A percentile compares a stretch with the other conserved stretches of the same genome.
Evolutionary conservation across 1,139 yeast genomes (phyloP).

Genomic region (Hyphopichia fennica): DNA sequence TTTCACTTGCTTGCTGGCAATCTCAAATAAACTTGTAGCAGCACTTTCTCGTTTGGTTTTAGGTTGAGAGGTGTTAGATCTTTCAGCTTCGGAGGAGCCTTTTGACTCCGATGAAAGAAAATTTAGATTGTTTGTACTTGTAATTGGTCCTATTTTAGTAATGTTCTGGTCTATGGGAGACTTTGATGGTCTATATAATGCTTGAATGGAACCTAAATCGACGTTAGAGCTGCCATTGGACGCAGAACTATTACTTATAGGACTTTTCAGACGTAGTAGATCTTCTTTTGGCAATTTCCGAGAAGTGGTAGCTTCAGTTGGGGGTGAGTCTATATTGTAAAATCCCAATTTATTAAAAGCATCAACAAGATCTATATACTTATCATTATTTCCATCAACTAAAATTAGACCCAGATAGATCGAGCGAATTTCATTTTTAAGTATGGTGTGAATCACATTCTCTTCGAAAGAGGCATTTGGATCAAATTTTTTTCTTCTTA

Average conservation of each 20-base stretch:
- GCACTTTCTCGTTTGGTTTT: background rate
- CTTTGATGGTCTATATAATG: background rate
- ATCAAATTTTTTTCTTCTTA: background rate
- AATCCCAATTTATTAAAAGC: slow-evolving; percentile 1
- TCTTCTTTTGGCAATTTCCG: background rate
- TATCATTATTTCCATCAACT: background rate
- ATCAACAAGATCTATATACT: background rate
- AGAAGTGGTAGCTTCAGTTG: background rate
- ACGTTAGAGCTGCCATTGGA: background rate
- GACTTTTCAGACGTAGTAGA: background rate
- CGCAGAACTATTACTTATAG: background rate
- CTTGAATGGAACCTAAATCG: background rate
- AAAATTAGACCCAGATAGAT: slow-evolving; percentile 1
- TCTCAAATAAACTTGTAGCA: slow-evolving; percentile 3
- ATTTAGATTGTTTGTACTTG: slow-evolving; percentile 5
- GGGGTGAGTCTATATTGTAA: background rate
- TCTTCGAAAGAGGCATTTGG: background rate
- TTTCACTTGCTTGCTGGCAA: slow-evolving; percentile 7
- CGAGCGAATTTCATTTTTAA: background rate
- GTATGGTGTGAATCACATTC: background rate
- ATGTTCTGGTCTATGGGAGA: slow-evolving; percentile 1
- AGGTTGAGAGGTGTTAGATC: background rate
- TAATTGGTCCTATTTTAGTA: slow-evolving; percentile 4
- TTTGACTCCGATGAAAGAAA: slow-evolving; percentile 5
- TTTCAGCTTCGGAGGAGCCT: background rate